Conservation (phyloP, 2,329 filamentous ascomycete genomes). For the Cadophora luteo-olivacea region DNA sequence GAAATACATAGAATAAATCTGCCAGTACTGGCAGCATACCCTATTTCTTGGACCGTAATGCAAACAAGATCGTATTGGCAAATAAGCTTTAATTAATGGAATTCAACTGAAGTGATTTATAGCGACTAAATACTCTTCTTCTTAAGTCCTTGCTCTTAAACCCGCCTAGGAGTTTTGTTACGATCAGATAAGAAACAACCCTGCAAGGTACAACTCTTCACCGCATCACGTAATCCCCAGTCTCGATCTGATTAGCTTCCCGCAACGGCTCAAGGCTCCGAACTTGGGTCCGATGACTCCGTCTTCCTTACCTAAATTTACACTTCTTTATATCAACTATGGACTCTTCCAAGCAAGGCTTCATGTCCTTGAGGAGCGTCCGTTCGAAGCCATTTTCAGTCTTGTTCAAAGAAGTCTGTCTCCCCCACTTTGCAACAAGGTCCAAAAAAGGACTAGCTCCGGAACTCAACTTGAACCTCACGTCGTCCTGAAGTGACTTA, state of each 20-base stretch:
- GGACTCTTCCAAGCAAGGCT: too few species aligned
- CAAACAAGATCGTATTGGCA: background rate
- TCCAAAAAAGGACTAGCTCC: constrained; percentile 7
- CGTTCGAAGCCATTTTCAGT: background rate
- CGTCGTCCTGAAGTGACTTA: background rate
- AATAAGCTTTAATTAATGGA: background rate
- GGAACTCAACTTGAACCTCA: background rate
- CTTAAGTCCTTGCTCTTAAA: background rate
- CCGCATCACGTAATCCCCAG: constrained; percentile 11
- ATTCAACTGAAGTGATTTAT: background rate
- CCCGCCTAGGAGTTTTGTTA: background rate
- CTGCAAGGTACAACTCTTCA: background rate
- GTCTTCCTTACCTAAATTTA: background rate
- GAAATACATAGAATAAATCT: constrained; percentile 53
- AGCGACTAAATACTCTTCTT: background rate
- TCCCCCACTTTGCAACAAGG: background rate
- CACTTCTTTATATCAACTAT: background rate
- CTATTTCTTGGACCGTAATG: background rate
- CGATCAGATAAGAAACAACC: constrained; percentile 12
- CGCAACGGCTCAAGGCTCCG: constrained; percentile 8
- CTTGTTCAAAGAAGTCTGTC: background rate
- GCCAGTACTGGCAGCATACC: background rate
- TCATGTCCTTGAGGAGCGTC: background rate
- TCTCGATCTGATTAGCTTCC: constrained; percentile 15
- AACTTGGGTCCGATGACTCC: background rate